Evolutionary conservation across 2,329 filamentous ascomycete genomes (phyloP), one percentile per base, ranked within the genome.

Genomic region (Purpureocillium lavendulum): DNA sequence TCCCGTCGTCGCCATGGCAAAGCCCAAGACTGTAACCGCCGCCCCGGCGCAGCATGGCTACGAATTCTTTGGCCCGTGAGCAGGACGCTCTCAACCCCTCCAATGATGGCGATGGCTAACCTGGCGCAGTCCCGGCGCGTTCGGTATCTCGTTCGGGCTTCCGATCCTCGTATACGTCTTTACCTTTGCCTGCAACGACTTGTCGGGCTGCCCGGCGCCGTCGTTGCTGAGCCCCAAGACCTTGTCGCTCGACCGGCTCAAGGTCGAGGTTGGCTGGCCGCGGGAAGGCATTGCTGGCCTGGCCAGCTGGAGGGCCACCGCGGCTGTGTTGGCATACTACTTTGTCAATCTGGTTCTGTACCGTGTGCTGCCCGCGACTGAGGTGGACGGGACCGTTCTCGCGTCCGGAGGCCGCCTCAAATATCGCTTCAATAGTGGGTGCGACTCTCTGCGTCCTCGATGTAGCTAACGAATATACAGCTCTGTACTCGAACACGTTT

Each of bases 121-220:
- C 18, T 16, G 40, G 33, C 6, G 32, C 36, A 94, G 88, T 40
- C 69, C 82, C 32, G 89, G 88, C 40, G 87, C 85, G 29, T 76
- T 82, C 44, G 74, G 66, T 45, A 86, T 97, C 54, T 84, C 84
- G 7, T 82, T 94, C 52, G 81, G 82, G 41, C 77, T 96, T 1
- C 90, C 90, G 0, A 44, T 88, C 32, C 72, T 89, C 47, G 76
- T 87, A 51, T 94, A 92, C 64, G 58, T 80, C 51, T 82, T 90
- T 56, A 74, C 81, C 35, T 94, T 96, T 57, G 70, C 83, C 53
- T 96, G 90, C 73, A 97, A 96, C 66, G 89, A 97, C 60, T 70
- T 94, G 47, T 83, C 87, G 8, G 90, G 92, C 42, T 97, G 92
- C 57, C 92, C 90, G 35, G 82, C 86, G 3, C 87, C 89, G 4